Percentiles rank a stretch among this genome's conserved stretches.
These are phyloP conservation scores for Fusarium pseudograminearum DNA, from an alignment of 2,329 filamentous ascomycete genomes.

Conservation along the genomic window DNA sequence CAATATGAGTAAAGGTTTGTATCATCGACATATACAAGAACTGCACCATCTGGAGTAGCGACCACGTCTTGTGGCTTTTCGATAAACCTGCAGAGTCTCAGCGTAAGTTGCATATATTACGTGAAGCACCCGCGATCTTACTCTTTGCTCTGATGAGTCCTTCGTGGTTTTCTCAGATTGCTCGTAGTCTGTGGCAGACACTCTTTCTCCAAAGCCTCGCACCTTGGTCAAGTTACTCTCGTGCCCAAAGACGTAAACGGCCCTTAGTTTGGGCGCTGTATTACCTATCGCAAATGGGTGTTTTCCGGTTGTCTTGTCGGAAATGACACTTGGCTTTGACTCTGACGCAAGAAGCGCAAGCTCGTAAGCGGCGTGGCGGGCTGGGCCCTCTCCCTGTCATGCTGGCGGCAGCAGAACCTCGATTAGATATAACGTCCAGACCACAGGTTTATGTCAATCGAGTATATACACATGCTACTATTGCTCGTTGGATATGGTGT, in stretches of 20 bases:
- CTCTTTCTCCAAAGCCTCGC: conserved; percentile 45
- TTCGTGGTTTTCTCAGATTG: conserved; percentile 50
- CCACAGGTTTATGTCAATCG: not conserved
- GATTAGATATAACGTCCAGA: not conserved
- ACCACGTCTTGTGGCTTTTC: not conserved
- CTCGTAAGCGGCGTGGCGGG: conserved; percentile 48
- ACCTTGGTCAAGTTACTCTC: conserved; percentile 29
- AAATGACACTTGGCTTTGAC: conserved; percentile 50
- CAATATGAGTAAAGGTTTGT: not conserved
- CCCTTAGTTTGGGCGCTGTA: not conserved
- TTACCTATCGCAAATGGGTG: conserved; percentile 49
- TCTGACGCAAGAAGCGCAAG: conserved; percentile 49
- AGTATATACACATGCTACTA: not conserved
- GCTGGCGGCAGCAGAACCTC: not conserved
- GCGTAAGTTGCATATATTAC: not conserved
- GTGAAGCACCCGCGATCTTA: conserved; percentile 14
- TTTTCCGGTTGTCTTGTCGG: conserved; percentile 35
- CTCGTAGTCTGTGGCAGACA: conserved; percentile 49
- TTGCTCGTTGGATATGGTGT: not conserved
- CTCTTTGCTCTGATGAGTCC: conserved; percentile 47
- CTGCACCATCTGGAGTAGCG: not conserved
- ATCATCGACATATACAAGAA: not conserved
- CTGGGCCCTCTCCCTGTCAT: conserved; percentile 42
- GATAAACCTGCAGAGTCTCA: not conserved
- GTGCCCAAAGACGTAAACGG: not conserved